phyloP scores from a whole-genome alignment of 768 basidiomycete species.

The Trametes meyenii region DNA sequence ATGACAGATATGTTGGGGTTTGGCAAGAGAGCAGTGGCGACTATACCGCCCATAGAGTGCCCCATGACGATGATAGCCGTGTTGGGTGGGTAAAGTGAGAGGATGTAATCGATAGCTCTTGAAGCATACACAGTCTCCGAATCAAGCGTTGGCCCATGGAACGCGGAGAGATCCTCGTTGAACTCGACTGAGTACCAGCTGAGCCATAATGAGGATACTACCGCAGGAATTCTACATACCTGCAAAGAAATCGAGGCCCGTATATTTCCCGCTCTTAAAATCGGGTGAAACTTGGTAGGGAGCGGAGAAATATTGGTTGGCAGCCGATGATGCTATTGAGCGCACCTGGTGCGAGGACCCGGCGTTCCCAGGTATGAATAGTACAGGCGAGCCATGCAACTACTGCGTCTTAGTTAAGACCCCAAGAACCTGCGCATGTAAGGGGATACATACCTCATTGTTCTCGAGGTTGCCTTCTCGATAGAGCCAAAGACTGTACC shows the following conservation, averaged over 20 bases:
- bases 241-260: slow-evolving; percentile 83
- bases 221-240: slow-evolving; percentile 48
- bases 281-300: slow-evolving; percentile 58
- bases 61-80: slow-evolving; percentile 79
- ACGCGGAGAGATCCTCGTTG: slow-evolving; percentile 96
- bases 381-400: slow-evolving; percentile 72
- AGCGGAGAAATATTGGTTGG: slow-evolving; percentile 73
- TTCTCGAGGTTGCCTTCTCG: slow-evolving; percentile 86
- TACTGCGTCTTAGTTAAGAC: slow-evolving; percentile 27
- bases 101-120: slow-evolving; percentile 73
- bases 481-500: slow-evolving; percentile 91
- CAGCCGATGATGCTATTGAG: slow-evolving; percentile 91
- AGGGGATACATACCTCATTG: slow-evolving; percentile 48
- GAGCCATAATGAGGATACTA: background rate
- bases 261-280: slow-evolving; percentile 50
- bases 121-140: slow-evolving; percentile 79
- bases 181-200: slow-evolving; percentile 71
- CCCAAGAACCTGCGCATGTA: slow-evolving; percentile 5
- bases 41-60: slow-evolving; percentile 98
- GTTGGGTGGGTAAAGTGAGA: slow-evolving; percentile 67
- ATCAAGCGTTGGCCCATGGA: slow-evolving; percentile 87
- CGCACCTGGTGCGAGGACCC: slow-evolving; percentile 93
- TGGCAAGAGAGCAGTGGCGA: slow-evolving; percentile 79
- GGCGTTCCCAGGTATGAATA: slow-evolving; percentile 97
- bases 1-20: slow-evolving; percentile 69